Evolutionary conservation across 192 early-diverging fungal species (phyloP).

Genomic region (Coemansia erecta): DNA sequence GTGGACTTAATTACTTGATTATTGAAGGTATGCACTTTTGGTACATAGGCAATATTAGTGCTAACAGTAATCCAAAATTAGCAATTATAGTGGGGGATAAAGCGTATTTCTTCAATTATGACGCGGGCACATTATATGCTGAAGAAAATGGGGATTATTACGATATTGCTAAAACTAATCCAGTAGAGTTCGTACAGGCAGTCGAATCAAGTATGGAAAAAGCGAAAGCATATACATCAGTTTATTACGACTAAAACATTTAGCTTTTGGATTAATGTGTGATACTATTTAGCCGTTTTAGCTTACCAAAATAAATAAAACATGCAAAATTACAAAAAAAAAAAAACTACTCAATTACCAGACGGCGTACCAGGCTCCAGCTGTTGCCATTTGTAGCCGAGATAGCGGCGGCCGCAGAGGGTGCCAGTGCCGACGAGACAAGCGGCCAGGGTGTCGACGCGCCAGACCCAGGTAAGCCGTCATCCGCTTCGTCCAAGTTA

Average conservation of each 20-base stretch:
- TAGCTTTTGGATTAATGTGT: no score
- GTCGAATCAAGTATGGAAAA: neutral
- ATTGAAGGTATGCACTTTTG: no score
- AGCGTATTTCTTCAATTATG: no score
- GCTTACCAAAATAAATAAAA: neutral
- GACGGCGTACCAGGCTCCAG: conserved; percentile 19
- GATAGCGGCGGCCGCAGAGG: neutral
- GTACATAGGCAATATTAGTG: no score
- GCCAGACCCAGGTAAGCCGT: neutral
- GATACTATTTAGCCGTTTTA: no score
- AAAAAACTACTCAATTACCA: conserved; percentile 11
- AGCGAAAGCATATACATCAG: neutral
- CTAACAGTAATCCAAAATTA: no score
- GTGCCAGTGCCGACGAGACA: neutral
- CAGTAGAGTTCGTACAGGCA: neutral
- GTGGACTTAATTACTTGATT: no score
- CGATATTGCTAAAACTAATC: neutral
- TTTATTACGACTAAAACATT: neutral
- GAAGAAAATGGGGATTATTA: neutral
- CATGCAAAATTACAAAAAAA: neutral
- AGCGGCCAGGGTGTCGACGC: neutral
- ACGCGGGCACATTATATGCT: no score
- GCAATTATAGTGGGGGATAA: no score
- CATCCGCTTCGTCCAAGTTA: neutral
- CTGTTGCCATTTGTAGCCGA: conserved; percentile 6